Conservation (phyloP, 2,329 filamentous ascomycete genomes). For the Sarocladiaceae sp. region DNA sequence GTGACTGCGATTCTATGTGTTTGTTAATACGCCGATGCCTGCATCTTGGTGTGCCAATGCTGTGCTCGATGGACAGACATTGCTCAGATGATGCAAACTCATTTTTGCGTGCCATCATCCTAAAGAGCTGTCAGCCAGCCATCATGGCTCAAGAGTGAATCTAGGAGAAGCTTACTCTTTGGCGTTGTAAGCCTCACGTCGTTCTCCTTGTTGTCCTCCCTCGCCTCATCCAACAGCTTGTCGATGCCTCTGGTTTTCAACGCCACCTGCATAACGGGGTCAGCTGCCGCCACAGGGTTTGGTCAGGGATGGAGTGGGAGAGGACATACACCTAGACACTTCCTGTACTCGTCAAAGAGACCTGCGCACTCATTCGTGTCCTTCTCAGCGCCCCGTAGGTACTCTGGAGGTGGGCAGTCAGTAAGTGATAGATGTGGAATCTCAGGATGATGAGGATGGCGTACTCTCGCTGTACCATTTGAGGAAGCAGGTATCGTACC, state of each 20-base stretch:
- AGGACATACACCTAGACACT: constrained; percentile 71
- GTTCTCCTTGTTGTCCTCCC: constrained; percentile 83
- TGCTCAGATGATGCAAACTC: too few relatives aligned
- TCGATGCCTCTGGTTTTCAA: constrained; percentile 89
- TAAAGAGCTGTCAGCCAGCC: not conserved
- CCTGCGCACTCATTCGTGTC: constrained; percentile 78
- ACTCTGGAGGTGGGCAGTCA: constrained; percentile 52
- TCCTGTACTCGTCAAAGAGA: constrained; percentile 83
- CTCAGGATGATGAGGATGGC: constrained; percentile 24
- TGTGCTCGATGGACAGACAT: too few relatives aligned
- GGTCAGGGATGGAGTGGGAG: too few relatives aligned
- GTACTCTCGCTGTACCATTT: constrained; percentile 99
- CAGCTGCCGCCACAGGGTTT: not conserved
- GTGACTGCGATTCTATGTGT: too few relatives aligned
- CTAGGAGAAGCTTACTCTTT: not conserved
- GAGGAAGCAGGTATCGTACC: constrained; percentile 94
- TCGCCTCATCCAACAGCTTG: constrained; percentile 83
- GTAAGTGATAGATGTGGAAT: not conserved
- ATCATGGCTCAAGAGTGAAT: not conserved
- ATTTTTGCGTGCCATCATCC: constrained; percentile 2
- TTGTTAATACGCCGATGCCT: too few relatives aligned
- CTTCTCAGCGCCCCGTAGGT: constrained; percentile 75
- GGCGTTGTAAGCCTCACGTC: constrained; percentile 45
- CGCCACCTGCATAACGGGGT: constrained; percentile 53
- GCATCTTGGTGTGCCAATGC: too few relatives aligned